Conservation (phyloP, 805 yeast genomes). For the Wickerhamomyces rabaulensis region DNA sequence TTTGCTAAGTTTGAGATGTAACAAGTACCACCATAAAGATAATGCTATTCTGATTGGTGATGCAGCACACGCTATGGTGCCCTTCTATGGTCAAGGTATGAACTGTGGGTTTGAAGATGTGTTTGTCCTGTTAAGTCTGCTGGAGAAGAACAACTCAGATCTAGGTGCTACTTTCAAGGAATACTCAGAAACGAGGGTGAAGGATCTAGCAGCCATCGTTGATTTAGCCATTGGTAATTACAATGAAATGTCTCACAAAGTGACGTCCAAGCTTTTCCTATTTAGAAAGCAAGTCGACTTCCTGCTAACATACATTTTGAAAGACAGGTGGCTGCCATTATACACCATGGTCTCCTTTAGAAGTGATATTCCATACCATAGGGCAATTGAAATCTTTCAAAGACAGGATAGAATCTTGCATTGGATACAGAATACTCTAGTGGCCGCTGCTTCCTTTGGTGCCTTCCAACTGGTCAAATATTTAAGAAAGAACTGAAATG, state of each 20-base stretch:
- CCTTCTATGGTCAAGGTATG: conserved; percentile 98
- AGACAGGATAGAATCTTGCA: conserved; percentile 51
- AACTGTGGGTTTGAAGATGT: conserved; percentile 95
- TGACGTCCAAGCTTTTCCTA: conserved; percentile 53
- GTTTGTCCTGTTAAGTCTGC: conserved; percentile 47
- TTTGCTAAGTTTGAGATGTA: conserved; percentile 65
- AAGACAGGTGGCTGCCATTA: conserved; percentile 74
- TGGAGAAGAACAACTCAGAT: conserved; percentile 9
- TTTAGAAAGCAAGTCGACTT: conserved; percentile 67
- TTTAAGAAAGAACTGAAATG: not conserved
- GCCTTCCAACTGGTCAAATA: not conserved
- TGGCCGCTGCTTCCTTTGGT: conserved; percentile 4
- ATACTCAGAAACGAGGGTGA: conserved; percentile 35
- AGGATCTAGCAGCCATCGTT: conserved; percentile 71
- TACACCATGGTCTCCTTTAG: conserved; percentile 92
- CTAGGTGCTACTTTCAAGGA: conserved; percentile 6
- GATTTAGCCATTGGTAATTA: conserved; percentile 77
- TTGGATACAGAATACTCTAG: conserved; percentile 12
- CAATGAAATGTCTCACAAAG: conserved; percentile 82
- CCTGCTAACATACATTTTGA: conserved; percentile 50
- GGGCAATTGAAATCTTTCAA: conserved; percentile 50
- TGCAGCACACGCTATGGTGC: conserved; percentile 96
- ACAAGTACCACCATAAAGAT: conserved; percentile 62
- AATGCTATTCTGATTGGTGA: conserved; percentile 76
- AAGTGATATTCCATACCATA: conserved; percentile 71